Conservation (phyloP, 768 basidiomycete species). For the Mycena kentingensis region DNA sequence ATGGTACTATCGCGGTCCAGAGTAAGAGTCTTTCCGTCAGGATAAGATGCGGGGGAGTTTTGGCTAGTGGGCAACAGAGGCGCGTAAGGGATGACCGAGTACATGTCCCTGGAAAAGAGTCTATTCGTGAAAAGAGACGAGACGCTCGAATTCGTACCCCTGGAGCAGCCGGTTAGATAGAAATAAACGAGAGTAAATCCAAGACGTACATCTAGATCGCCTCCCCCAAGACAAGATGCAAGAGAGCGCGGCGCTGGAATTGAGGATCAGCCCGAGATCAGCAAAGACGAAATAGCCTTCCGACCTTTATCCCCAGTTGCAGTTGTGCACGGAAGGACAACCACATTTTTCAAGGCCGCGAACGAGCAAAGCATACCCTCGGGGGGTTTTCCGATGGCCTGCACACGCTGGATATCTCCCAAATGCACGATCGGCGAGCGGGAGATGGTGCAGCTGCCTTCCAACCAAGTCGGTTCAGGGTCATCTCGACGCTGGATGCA, state of each 20-base stretch:
- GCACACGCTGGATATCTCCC: constrained; percentile 74
- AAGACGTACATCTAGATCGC: constrained; percentile 61
- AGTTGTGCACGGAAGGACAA: constrained; percentile 64
- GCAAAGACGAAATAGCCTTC: not conserved
- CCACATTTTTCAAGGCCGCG: constrained; percentile 62
- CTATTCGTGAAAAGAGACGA: no score
- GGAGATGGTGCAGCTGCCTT: constrained; percentile 64
- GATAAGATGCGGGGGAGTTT: constrained; percentile 55
- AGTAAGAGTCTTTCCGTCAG: constrained; percentile 35
- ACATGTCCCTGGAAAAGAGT: constrained; percentile 66
- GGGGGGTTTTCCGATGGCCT: constrained; percentile 72
- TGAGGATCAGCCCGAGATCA: no score
- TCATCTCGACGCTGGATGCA: constrained; percentile 60
- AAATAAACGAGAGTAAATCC: no score
- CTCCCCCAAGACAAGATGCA: constrained; percentile 70
- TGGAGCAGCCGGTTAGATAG: no score
- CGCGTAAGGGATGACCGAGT: constrained; percentile 57
- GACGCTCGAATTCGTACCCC: no score
- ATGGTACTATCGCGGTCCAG: constrained; percentile 57
- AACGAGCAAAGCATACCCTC: constrained; percentile 57
- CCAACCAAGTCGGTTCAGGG: constrained; percentile 52
- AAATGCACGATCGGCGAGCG: constrained; percentile 76
- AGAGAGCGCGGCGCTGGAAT: constrained; percentile 61
- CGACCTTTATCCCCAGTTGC: constrained; percentile 40
- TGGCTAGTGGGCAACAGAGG: constrained; percentile 56